Evolutionary conservation across 148 eudicot genomes (phyloP).

Genomic region (Beta vulgaris): DNA sequence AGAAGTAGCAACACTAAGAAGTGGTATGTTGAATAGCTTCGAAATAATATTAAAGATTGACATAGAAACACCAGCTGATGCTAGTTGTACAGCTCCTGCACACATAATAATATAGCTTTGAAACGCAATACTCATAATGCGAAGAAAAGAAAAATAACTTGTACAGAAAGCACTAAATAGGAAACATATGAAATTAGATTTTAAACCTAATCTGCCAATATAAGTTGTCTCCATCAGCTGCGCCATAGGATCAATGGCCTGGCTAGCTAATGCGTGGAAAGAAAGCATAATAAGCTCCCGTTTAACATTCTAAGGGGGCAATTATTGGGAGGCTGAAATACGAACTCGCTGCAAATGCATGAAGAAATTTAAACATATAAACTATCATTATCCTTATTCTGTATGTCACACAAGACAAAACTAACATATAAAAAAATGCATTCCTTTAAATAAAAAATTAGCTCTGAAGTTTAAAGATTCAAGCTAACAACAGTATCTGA

Average conservation of each 20-base stretch:
- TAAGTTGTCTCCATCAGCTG: slow-evolving; percentile 95
- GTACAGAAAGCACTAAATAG: slow-evolving; percentile 8
- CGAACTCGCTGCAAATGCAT: slow-evolving; percentile 38
- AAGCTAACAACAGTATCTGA: background rate
- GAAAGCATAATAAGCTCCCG: slow-evolving; percentile 67
- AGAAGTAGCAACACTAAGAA: slow-evolving; percentile 93
- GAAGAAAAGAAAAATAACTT: too few species aligned
- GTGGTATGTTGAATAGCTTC: slow-evolving; percentile 90
- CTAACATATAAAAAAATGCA: slow-evolving; percentile 1
- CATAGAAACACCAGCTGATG: slow-evolving; percentile 89
- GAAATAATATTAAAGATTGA: slow-evolving; percentile 85
- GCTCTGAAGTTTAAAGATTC: background rate
- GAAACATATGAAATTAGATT: background rate
- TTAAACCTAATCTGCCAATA: slow-evolving; percentile 89
- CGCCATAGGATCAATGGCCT: slow-evolving; percentile 84
- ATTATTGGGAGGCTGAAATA: slow-evolving; percentile 20
- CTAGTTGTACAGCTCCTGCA: slow-evolving; percentile 85
- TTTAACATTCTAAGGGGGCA: slow-evolving; percentile 33
- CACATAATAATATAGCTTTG: slow-evolving; percentile 1
- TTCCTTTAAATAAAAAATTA: background rate
- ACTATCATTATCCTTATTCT: background rate
- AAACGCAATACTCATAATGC: background rate
- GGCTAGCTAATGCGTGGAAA: slow-evolving; percentile 86
- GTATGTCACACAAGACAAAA: background rate
- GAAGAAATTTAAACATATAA: background rate